A percentile compares a stretch with the other conserved stretches of the same genome.
These are phyloP conservation scores for Trichoderma sp. DNA, from an alignment of 2,329 filamentous ascomycete genomes.

Conservation along the genomic window DNA sequence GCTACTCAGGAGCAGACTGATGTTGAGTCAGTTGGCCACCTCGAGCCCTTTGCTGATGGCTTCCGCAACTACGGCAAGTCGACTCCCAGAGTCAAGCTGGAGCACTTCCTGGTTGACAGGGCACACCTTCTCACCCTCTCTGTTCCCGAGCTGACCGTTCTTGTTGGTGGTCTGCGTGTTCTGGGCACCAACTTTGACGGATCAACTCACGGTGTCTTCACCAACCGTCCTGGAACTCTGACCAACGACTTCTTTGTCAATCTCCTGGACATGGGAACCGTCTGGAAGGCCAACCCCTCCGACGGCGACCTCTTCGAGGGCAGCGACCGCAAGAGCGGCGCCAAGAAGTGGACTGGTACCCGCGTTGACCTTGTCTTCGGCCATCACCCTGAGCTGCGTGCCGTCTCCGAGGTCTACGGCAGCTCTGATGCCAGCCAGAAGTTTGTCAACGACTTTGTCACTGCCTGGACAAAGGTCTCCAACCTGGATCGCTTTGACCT, in stretches of 20 bases:
- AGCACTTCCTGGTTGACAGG: slow-evolving; percentile 69
- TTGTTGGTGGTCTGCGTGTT: slow-evolving; percentile 69
- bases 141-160: slow-evolving; percentile 66
- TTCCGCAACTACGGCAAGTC: slow-evolving; percentile 77
- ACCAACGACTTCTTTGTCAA: slow-evolving; percentile 83
- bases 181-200: slow-evolving; percentile 70
- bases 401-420: slow-evolving; percentile 68
- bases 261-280: slow-evolving; percentile 64
- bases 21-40: slow-evolving; percentile 57
- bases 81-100: slow-evolving; percentile 57
- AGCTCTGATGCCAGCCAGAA: slow-evolving; percentile 56
- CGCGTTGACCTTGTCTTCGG: slow-evolving; percentile 70
- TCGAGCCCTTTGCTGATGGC: slow-evolving; percentile 68
- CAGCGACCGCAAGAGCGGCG: slow-evolving; percentile 61
- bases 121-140: slow-evolving; percentile 69
- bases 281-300: slow-evolving; percentile 50
- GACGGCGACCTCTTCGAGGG: slow-evolving; percentile 60
- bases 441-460: slow-evolving; percentile 69
- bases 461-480: slow-evolving; percentile 72
- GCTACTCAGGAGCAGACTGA: slow-evolving; percentile 72
- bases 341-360: slow-evolving; percentile 66
- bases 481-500: slow-evolving; percentile 69
- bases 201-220: slow-evolving; percentile 65
- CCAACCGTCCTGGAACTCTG: slow-evolving; percentile 62
- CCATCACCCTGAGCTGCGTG: slow-evolving; percentile 70